Conservation (phyloP, 139 green algal species). For the Chlamydomonas sp. region DNA sequence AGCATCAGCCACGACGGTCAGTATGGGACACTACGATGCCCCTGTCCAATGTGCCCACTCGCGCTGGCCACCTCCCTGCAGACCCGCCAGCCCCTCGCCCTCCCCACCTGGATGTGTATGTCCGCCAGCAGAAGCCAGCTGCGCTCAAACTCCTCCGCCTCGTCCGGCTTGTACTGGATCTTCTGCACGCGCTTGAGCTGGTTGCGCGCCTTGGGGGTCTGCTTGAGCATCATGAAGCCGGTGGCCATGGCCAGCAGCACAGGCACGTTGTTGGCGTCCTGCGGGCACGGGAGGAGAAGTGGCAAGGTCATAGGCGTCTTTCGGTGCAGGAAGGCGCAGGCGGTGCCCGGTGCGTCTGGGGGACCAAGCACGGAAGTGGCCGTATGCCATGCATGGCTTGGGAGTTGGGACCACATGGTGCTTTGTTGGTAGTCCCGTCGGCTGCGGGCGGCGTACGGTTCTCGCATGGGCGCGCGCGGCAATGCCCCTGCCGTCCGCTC, state of each 20-base stretch:
- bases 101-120: slow-evolving; percentile 74
- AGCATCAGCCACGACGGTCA: too few relatives aligned
- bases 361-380: too few relatives aligned
- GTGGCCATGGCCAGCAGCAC: slow-evolving; percentile 81
- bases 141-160: slow-evolving; percentile 82
- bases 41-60: too few relatives aligned
- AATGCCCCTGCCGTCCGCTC: too few relatives aligned
- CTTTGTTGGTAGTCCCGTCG: background rate
- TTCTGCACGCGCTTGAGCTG: slow-evolving; percentile 77
- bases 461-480: slow-evolving; percentile 42
- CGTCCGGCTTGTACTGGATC: slow-evolving; percentile 77
- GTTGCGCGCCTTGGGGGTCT: slow-evolving; percentile 81
- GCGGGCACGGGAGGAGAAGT: background rate
- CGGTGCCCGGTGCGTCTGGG: too few relatives aligned
- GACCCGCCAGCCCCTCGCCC: background rate
- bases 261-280: slow-evolving; percentile 74
- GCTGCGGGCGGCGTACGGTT: too few relatives aligned
- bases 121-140: slow-evolving; percentile 85
- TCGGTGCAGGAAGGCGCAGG: too few relatives aligned
- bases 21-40: too few relatives aligned
- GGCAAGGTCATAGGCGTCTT: too few relatives aligned
- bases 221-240: slow-evolving; percentile 81
- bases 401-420: too few relatives aligned
- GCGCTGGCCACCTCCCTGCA: background rate
- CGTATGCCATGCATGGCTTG: too few relatives aligned